Conservation (phyloP, 345 rosid species). For the Psidium guajava region DNA sequence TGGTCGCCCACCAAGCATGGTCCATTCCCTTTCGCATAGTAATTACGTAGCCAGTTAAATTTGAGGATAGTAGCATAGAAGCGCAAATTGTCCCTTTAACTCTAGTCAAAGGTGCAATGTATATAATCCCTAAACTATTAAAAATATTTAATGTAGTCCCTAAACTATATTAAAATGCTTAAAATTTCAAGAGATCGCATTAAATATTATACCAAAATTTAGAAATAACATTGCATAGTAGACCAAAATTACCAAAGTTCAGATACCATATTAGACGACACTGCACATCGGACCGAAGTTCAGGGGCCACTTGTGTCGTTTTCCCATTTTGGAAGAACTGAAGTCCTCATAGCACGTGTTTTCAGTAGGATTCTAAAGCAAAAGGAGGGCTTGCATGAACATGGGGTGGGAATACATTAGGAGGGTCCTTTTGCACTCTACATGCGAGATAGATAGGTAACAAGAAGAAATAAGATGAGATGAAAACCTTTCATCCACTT, state of each 20-base stretch:
- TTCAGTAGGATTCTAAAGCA: neutral
- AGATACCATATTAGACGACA: neutral
- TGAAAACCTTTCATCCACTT: neutral
- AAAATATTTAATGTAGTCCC: rapidly evolving
- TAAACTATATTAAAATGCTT: neutral
- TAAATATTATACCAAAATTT: neutral
- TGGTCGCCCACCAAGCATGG: neutral
- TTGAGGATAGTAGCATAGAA: neutral
- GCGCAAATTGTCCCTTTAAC: neutral
- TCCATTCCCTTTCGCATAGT: neutral
- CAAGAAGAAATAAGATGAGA: neutral
- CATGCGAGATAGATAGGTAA: neutral
- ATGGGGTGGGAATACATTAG: neutral
- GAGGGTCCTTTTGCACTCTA: neutral
- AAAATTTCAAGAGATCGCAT: neutral
- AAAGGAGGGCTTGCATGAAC: neutral
- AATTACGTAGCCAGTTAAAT: neutral
- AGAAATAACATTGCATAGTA: too few relatives aligned
- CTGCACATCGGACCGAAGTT: neutral
- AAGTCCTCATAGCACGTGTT: neutral
- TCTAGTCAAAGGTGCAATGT: rapidly evolving
- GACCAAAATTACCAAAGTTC: too few relatives aligned
- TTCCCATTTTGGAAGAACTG: neutral
- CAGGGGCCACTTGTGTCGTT: neutral
- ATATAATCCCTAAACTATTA: rapidly evolving